Evolutionary conservation across 192 early-diverging fungal genomes (phyloP).

Genomic region (Podila minutissima): DNA sequence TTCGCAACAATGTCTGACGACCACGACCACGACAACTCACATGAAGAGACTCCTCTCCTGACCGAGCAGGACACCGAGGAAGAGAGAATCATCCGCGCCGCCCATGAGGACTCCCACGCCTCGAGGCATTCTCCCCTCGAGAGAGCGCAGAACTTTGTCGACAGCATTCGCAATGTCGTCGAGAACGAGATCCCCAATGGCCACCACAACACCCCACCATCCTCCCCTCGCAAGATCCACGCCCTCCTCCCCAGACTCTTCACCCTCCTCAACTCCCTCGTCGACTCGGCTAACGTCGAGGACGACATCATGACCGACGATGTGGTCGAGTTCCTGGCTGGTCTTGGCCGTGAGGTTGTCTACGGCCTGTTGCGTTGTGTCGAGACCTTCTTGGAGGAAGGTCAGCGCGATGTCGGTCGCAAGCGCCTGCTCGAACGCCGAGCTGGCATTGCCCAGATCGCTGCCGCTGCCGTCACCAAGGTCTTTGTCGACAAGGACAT

Average conservation of each 20-base stretch:
- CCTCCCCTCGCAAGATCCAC: conserved; percentile 39
- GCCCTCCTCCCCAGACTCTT: conserved; percentile 49
- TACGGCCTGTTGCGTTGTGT: conserved; percentile 46
- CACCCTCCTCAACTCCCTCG: conserved; percentile 38
- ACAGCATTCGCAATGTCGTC: conserved; percentile 27
- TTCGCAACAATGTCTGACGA: conserved; percentile 19
- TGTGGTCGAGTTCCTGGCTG: conserved; percentile 36
- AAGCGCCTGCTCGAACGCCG: conserved; percentile 32
- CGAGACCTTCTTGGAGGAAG: conserved; percentile 35
- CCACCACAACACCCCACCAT: conserved; percentile 20
- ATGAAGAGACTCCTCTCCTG: conserved; percentile 31
- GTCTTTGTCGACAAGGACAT: conserved; percentile 44
- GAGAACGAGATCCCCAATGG: conserved; percentile 48
- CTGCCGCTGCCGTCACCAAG: conserved; percentile 37
- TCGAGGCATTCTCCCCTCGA: background rate
- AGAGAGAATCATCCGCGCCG: background rate
- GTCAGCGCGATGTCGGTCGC: conserved; percentile 38
- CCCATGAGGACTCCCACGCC: background rate
- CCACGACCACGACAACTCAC: conserved; percentile 20
- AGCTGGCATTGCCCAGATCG: conserved; percentile 26
- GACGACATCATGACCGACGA: conserved; percentile 44
- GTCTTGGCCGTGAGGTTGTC: conserved; percentile 42
- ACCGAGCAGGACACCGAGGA: conserved; percentile 11
- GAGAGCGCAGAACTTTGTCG: conserved; percentile 9
- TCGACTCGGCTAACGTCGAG: conserved; percentile 29